Evolutionary conservation across 1,139 yeast species (phyloP), one percentile per base, ranked within the genome.

Genomic region (Candida freyschussii): DNA sequence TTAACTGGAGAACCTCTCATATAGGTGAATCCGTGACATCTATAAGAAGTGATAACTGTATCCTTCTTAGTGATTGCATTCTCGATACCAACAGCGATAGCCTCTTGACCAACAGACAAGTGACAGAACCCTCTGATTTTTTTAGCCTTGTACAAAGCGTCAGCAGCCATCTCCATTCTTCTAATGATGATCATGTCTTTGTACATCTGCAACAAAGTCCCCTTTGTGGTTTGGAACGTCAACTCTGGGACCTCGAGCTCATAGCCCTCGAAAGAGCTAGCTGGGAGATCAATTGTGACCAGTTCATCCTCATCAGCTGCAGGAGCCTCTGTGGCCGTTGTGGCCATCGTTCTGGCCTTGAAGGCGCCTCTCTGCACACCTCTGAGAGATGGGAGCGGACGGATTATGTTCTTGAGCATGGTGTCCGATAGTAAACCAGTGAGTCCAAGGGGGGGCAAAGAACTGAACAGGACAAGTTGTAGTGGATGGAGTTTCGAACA

Each of bases 91-190:
- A 89, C 96, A 41, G 98, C 96, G 63, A 91, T 76, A 43, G 98
- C 98, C 69, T 91, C 98, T 69, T 91, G 98, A 56, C 98, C 98
- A 45, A 85, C 89, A n/a, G 96, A 85, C 68, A 93, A 75, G 66
- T 91, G 98, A 67, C 98, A 87, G 79, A 91, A 91, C 50, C 98
- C 98, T 68, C 97, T 78, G 57, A 91, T 89, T 69, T 91, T 87
- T 73, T 91, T 91, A 57, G 97, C 96, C 72, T 91, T 91, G 74
- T 91, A 91, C 48, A 93, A 71, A 22, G 97, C 97, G 59, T 91
- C 98, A 39, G 97, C 78, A 23, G 96, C 95, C 96, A 91, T 89
- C 69, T 91, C 98, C 91, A 91, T 79, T 67, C 98, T 84, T 72
- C 98, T 78, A 57, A 89, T 79, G 50, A 82, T 66, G 48, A 83